These are phyloP conservation scores for Gyromitra esculenta DNA, from an alignment of 2,329 filamentous ascomycete genomes.

Conservation along the genomic window DNA sequence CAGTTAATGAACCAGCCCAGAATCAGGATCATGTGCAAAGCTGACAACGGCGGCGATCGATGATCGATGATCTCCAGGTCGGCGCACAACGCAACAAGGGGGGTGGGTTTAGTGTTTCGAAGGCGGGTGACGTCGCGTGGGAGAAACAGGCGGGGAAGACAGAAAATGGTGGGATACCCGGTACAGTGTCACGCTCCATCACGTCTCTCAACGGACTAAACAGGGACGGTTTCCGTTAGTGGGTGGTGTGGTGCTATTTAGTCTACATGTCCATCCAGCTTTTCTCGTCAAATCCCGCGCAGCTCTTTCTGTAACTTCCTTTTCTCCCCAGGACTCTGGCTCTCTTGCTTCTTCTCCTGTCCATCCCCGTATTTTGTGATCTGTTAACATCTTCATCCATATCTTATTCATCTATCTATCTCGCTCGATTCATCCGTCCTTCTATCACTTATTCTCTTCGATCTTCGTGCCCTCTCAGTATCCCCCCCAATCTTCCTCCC, in stretches of 20 bases:
- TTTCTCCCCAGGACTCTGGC: neutral
- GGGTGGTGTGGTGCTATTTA: constrained; percentile 29
- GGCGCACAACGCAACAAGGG: too few species aligned
- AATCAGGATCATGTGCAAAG: neutral
- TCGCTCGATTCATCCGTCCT: too few species aligned
- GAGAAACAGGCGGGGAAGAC: neutral
- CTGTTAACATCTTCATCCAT: too few species aligned
- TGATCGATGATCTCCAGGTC: constrained; percentile 28
- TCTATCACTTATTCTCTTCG: too few species aligned
- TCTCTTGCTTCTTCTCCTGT: neutral
- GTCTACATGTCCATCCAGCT: neutral
- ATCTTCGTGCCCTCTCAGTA: too few species aligned
- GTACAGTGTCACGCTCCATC: constrained; percentile 15
- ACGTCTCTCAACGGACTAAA: constrained; percentile 17
- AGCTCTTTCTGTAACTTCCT: too few species aligned
- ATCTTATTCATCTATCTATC: too few species aligned
- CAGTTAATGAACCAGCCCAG: too few species aligned
- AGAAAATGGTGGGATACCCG: neutral
- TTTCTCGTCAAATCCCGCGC: neutral
- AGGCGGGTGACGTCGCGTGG: constrained; percentile 35
- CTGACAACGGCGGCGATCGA: constrained; percentile 16
- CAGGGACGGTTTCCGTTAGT: constrained; percentile 5
- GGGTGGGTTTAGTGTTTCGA: neutral
- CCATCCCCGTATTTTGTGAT: neutral
- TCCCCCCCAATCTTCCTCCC: too few species aligned